Evolutionary conservation across 352 stramenopile genomes (phyloP).

Genomic region (Phytopythium sindhum): DNA sequence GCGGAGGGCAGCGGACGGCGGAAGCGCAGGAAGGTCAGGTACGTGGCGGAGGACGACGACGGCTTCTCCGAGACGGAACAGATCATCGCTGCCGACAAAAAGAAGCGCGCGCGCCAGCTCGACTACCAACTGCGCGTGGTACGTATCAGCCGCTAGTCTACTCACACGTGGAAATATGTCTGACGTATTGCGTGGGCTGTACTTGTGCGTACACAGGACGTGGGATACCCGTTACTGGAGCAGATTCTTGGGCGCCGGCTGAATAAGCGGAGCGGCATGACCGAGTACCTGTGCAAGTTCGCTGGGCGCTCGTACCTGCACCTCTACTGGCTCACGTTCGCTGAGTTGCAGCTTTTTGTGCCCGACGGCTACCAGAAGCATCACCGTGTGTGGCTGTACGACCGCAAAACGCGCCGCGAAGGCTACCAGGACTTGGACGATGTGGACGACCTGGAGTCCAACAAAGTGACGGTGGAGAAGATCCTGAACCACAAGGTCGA

Average conservation of each 20-base stretch:
- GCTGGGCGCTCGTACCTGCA: conserved; percentile 85
- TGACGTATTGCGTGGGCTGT: conserved; percentile 1
- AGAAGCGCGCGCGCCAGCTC: conserved; percentile 66
- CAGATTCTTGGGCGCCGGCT: conserved; percentile 83
- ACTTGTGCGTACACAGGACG: conserved; percentile 33
- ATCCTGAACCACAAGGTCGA: conserved; percentile 87
- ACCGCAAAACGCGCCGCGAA: conserved; percentile 76
- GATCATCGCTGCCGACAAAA: conserved; percentile 50
- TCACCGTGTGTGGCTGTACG: conserved; percentile 80
- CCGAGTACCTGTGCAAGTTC: conserved; percentile 89
- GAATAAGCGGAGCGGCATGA: conserved; percentile 59
- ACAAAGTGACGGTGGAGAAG: conserved; percentile 87
- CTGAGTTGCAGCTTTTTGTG: conserved; percentile 83
- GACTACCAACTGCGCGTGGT: conserved; percentile 66
- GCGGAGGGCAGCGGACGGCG: conserved; percentile 24
- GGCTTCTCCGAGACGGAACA: conserved; percentile 63
- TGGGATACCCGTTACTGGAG: conserved; percentile 67
- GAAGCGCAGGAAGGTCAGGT: conserved; percentile 64
- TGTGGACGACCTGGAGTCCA: conserved; percentile 83
- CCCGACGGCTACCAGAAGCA: conserved; percentile 84
- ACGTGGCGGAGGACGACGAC: conserved; percentile 66
- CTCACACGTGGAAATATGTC: not conserved
- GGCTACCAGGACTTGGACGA: conserved; percentile 85
- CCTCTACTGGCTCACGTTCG: conserved; percentile 86
- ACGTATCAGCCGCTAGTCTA: too few species aligned